Percentiles rank a stretch among this genome's conserved stretches.
Conservation (phyloP, 1,139 yeast genomes). For the Kurtzmaniella quercitrusa region DNA sequence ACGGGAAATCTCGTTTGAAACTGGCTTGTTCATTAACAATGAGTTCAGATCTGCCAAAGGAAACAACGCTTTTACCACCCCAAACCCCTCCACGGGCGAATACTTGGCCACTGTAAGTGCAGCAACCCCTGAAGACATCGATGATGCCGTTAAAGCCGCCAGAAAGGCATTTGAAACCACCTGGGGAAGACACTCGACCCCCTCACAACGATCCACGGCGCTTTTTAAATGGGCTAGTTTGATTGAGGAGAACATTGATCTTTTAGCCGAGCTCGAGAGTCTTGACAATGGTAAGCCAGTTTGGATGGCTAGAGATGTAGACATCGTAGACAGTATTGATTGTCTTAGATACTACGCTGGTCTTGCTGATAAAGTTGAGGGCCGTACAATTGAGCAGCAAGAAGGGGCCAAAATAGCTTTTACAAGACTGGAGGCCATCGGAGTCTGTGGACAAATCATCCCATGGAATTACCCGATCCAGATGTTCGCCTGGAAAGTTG, state of each 20-base stretch:
- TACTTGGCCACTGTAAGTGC: slow-evolving; percentile 49
- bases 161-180: slow-evolving; percentile 43
- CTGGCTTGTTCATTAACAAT: slow-evolving; percentile 76
- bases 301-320: slow-evolving; percentile 31
- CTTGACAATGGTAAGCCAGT: slow-evolving; percentile 69
- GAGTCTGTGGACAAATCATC: slow-evolving; percentile 36
- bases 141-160: slow-evolving; percentile 57
- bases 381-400: slow-evolving; percentile 54
- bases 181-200: slow-evolving; percentile 31
- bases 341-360: slow-evolving; percentile 66
- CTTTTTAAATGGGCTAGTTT: slow-evolving; percentile 53
- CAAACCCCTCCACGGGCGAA: slow-evolving; percentile 57
- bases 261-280: slow-evolving; percentile 57
- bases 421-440: slow-evolving; percentile 16
- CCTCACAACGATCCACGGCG: slow-evolving; percentile 42
- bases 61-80: slow-evolving; percentile 49
- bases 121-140: slow-evolving; percentile 55
- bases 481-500: slow-evolving; percentile 36
- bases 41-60: slow-evolving; percentile 48
- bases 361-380: slow-evolving; percentile 67
- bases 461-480: slow-evolving; percentile 38
- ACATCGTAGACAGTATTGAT: slow-evolving; percentile 47
- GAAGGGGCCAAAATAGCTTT: slow-evolving; percentile 43
- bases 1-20: slow-evolving; percentile 10
- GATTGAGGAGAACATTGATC: slow-evolving; percentile 47